Evolutionary conservation across 2,329 filamentous ascomycete species (phyloP), one percentile per base, ranked within the genome.

Genomic region (Penicillium crustosum): DNA sequence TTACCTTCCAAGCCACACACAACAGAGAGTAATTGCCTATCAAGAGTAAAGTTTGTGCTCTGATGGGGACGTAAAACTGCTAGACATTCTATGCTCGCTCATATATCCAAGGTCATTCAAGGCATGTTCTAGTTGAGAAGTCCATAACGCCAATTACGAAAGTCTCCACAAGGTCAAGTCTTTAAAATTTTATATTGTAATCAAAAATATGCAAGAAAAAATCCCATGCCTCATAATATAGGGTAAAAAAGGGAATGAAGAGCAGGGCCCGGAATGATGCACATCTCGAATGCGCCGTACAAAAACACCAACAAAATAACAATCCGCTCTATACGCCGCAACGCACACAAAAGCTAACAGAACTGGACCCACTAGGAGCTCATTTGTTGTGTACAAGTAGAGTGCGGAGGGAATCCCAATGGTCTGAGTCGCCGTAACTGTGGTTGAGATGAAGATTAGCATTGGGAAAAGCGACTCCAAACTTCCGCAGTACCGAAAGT

Each of bases 381-480:
- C 70, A 86, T 77, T 83, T 86, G 72, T 97, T 97, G 75, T 96
- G 89, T 83, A 91, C 89, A 21, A 96, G 70, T 69, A 97, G 86
- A 65, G 88, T 97, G 74, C 89, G 81, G 72, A 96, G 80, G 39
- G 88, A 89, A 71, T 96, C 89, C 91, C 93, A 99, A 58, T 89
- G 83, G 70, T 97, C 89, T 63, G 90, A 91, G 75, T 97, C 89
- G 58, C 86, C 83, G 74, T 88, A 88, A 71, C 85, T 88, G 29
- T 52, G 17, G 39, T 53, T 45, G 17, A 66, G 48, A 54, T 43
- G 7, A 45, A 41, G 1, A 42, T 61, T 42, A 61, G 53, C 31
- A 43, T 19, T n/a, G 21, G 15, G 9, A 39, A 45, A 42, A 25
- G 27, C 7, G 17, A 27, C 1, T 6, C 15, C 17, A 5, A 25